Evolutionary conservation across 1,284 basidiomycete species (phyloP), one percentile per base, ranked within the genome.

Genomic region (Naganishia sp.): DNA sequence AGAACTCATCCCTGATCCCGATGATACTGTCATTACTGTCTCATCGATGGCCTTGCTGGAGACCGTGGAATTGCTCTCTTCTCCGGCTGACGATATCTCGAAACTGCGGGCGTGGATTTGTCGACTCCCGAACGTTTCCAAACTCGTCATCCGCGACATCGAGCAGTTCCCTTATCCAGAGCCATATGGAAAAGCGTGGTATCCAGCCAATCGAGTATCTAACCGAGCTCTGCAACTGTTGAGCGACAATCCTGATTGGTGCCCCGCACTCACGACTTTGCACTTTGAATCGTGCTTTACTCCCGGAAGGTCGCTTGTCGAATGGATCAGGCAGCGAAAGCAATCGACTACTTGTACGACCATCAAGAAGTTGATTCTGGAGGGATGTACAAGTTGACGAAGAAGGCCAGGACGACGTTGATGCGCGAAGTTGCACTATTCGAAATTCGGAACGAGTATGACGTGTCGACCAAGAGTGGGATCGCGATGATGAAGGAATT

Each of bases 281-380:
- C 23, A 43, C 21, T 42, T 56, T 11, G 10, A 43, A 13, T 39
- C 41, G 18, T 56, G 54, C 41, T 56, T 56, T n/a, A 42, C 41
- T 18, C 42, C 54, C 4, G 54, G 54, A 25, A 42, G 39, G 7
- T 21, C 21, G 41, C 43, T 56, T 35, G 54, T 56, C 10, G 54
- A 56, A 56, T 56, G 23, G 39, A 21, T 56, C 10, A 42, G 54
- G 28, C 42, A 42, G 13, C 39, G 54, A 28, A 56, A 15, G 11
- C 6, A 25, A 1, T 1, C 6, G 21, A 11, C 54, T 21, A 23
- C n/a, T 7, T 42, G 11, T 15, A 6, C 21, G 2, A 1, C 54
- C 4, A 13, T 56, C 10, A 41, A 15, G 11, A 39, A 23, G 43
- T 42, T 56, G 35, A 42, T 23, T 2, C 25, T 56, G 39, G 46